Percentiles rank a stretch among this genome's conserved stretches.
phyloP scores from a whole-genome alignment of 306 rosid genomes.

The Prunus davidiana region DNA sequence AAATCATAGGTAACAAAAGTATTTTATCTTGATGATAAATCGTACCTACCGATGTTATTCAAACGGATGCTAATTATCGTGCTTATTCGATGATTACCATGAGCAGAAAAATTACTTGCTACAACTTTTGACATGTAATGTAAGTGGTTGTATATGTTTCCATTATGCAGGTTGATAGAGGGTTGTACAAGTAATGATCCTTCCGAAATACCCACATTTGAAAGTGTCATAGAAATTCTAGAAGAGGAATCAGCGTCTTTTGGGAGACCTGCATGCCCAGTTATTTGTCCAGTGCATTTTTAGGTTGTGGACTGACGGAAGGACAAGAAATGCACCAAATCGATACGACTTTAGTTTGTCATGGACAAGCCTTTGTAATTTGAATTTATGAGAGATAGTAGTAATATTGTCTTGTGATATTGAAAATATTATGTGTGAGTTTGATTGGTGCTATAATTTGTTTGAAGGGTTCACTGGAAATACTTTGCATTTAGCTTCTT shows the following conservation, averaged over 20 bases:
- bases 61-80: too few species aligned
- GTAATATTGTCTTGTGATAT: too few species aligned
- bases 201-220: constrained; percentile 2
- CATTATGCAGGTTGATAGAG: constrained; percentile 20
- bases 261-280: constrained; percentile 16
- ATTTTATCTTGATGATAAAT: too few species aligned
- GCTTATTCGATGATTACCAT: too few species aligned
- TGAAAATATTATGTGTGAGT: too few species aligned
- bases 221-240: background rate
- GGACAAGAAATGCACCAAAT: background rate
- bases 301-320: too few species aligned
- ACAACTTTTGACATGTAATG: background rate
- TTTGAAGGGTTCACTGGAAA: too few species aligned
- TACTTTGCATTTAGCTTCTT: too few species aligned
- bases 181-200: background rate
- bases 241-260: constrained; percentile 19
- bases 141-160: background rate
- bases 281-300: background rate
- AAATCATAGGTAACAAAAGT: too few species aligned
- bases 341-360: background rate
- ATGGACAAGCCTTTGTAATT: background rate
- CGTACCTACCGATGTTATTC: too few species aligned
- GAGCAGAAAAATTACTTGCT: background rate
- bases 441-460: too few species aligned
- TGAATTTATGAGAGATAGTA: background rate